Evolutionary conservation across 2,329 filamentous ascomycete species (phyloP), one percentile per base, ranked within the genome.

Genomic region (Aspergillus fumigatiaffinis): DNA sequence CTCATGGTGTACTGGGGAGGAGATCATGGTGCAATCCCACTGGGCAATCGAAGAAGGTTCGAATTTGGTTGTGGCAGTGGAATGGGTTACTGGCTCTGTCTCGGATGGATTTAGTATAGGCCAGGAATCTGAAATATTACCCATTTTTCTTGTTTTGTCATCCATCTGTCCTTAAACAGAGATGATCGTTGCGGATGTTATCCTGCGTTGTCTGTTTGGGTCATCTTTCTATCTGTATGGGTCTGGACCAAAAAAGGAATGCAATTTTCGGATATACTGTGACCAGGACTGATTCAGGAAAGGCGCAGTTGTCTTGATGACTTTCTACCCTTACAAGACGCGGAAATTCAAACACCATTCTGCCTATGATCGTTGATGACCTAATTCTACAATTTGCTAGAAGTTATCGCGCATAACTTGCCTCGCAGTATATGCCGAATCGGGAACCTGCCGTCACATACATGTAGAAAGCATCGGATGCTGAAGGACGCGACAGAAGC

Each of bases 61-160:
- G 25, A 55, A 53, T 67, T 54, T 61, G 60, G 64, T 62, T 68
- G 64, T 63, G 57, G 54, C 59, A 62, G 62, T 65, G 57, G 63
- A 56, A 54, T 66, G 58, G 61, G 60, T 62, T 66, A 59, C 66
- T 65, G 66, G 64, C 64, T 62, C 59, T 64, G 62, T 66, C 61
- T 63, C 60, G 60, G 61, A 62, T 66, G 67, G 65, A 65, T 63
- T 61, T 69, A 66, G 65, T 65, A 59, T 66, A 65, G 62, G 67
- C 64, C 64, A 66, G 66, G 60, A 65, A 66, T 67, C 64, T 68
- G 57, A 66, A 68, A 70, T 66, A 66, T 65, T 67, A 70, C 65
- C 60, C 64, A 61, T 62, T 64, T 64, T 66, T 59, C 55, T 60
- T 66, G 52, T 63, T 60, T 60, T 58, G 48, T 55, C 32, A 57